Evolutionary conservation across 805 yeast species (phyloP), one percentile per base, ranked within the genome.

Genomic region (Barnettozyma salicaria): DNA sequence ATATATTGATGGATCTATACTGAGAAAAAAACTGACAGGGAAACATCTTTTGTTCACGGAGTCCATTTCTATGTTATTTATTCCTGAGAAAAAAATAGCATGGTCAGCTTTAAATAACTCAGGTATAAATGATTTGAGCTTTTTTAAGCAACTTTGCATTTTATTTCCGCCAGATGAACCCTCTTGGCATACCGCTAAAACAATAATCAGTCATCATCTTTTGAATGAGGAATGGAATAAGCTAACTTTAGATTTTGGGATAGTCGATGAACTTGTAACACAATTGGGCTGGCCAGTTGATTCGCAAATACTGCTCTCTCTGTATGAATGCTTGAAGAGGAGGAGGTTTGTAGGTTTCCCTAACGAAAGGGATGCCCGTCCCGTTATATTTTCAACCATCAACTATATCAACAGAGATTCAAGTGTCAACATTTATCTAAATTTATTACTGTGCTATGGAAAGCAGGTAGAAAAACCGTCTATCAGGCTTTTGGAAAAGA

Each of bases 271-370:
- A 7, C 13, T 50, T 7, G 40, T 24, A 6, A 8, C 14, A 4
- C 27, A 19, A 4, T 26, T 41, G 4, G 27, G 27, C 2, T 49
- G 56, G 53, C n/a, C 19, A 4, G 12, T 45, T 7, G 44, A 42
- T 21, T 54, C 43, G 23, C 35, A 34, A 4, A 30, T 41, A 1
- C 16, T 53, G 10, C 28, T 40, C 7, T 12, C 22, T 13, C 27
- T 53, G 44, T 53, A 39, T 31, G 52, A 52, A 11, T 27, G 44
- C 19, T 27, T 53, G 31, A 52, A 47, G 32, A 31, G 24, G 6
- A 46, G 48, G 31, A 46, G 38, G 33, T 53, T 53, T 20, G 39
- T 42, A 2, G 45, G 47, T 24, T 47, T 49, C 17, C 35, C 39
- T 3, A 38, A 39, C 16, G 56, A 50, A 20, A 2, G 38, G 11